Base-by-base conservation (phyloP, 768 basidiomycete genomes). In the Mycena pura region DNA sequence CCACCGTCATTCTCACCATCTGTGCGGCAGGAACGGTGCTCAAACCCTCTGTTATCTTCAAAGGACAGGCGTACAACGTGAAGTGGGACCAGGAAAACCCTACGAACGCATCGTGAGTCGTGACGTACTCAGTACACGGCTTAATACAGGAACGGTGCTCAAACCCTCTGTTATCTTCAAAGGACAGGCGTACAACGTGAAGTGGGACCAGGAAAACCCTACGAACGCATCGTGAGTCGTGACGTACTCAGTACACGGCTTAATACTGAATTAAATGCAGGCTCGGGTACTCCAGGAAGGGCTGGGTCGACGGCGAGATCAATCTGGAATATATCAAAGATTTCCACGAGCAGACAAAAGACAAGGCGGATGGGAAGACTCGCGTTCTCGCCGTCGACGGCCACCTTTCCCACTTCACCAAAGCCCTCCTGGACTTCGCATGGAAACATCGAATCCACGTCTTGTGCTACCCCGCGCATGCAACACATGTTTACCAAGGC, bases 381-480 rank as follows among this genome's bases (percentile, higher is more conserved):
- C 39, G 52, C 2, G 3, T 9, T 2, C 38, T 54, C 25, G 3
- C 14, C 15, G 39, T 54, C 21, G 52, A 54, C 31, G 52, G 52
- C 39, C 52, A 54, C 27, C 17, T 19, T 28, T 60, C 66, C 0
- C 77, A 79, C 51, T 76, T 70, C 49, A 75, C 69, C 6, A 43
- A 28, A 2, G 66, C 46, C 7, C 76, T 80, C 53, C 66, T 82
- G 2, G 45, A 71, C 13, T 76, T 76, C 66, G 74, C 77, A 1
- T 24, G 57, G 2, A 34, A 56, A 0, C 41, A 78, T 57, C 67
- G 72, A 3, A 80, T 82, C 22, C 39, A 57, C 7, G 61, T 82
- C 6, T 62, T 82, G 0, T 78, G 76, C 49, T 82, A 80, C 66
- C 80, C 77, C 3, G 67, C 80, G n/a, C 79, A 82, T 57, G 58